These are phyloP conservation scores for Cordyceps tenuipes DNA, from an alignment of 2,329 filamentous ascomycete genomes.

Conservation along the genomic window DNA sequence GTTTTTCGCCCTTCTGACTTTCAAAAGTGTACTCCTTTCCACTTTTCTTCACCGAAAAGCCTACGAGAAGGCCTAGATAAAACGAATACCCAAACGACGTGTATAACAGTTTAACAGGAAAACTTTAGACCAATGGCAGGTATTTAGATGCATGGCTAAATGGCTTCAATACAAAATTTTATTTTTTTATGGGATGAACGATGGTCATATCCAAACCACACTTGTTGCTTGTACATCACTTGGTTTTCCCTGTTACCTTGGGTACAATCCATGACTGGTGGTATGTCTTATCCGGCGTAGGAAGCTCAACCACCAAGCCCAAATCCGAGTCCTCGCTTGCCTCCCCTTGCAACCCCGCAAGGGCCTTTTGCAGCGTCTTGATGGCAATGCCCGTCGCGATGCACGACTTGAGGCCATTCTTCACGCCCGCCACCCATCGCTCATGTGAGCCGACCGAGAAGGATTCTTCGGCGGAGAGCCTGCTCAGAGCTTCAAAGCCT, in stretches of 20 bases:
- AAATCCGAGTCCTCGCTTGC: conserved; percentile 14
- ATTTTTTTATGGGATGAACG: background rate
- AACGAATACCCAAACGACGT: background rate
- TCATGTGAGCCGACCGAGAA: conserved; percentile 51
- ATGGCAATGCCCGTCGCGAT: conserved; percentile 62
- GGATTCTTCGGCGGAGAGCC: conserved; percentile 41
- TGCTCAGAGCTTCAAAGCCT: conserved; percentile 48
- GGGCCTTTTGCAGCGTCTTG: conserved; percentile 47
- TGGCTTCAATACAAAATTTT: background rate
- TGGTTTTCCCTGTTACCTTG: conserved; percentile 27
- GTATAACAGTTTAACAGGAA: background rate
- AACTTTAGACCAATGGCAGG: background rate
- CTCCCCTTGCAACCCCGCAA: conserved; percentile 19
- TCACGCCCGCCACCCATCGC: conserved; percentile 52
- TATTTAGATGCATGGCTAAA: background rate
- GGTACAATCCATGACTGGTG: conserved; percentile 61
- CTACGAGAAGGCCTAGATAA: background rate
- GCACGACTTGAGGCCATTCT: conserved; percentile 57
- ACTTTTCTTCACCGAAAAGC: too few species aligned
- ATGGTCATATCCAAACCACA: background rate
- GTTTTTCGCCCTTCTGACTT: too few species aligned
- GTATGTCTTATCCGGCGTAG: conserved; percentile 44
- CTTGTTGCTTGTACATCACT: background rate
- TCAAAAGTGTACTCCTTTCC: too few species aligned
- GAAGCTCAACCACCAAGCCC: conserved; percentile 42